Base-by-base conservation (phyloP, 2,329 filamentous ascomycete species). In the Harringtonia lauricola region DNA sequence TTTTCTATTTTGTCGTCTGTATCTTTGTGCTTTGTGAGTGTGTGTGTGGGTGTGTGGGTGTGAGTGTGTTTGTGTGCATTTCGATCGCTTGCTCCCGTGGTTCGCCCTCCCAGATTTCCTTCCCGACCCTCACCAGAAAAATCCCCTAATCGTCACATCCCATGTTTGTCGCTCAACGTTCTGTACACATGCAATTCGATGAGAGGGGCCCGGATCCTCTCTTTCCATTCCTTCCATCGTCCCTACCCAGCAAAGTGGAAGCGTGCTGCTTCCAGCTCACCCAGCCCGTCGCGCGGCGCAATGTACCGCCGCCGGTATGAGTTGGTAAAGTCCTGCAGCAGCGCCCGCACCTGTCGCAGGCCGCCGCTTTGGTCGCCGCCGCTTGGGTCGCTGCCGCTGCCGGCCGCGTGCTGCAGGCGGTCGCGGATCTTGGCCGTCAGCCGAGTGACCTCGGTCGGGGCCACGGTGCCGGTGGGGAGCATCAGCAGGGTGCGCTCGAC, bases 271-370 rank as follows among this genome's bases (percentile, higher is more conserved):
- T 95, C 88, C 46, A 96, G 67, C 57, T 87, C 76, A 4, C 90
- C 90, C 35, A 96, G 68, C 1, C 90, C 90, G 59, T 96, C 90
- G 48, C 90, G 71, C 8, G 92, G 92, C n/a, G 92, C 90, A 38
- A 98, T 86, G 57, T 98, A 95, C 49, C 94, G 76, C 57, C 94
- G 75, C 41, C 94, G 79, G 62, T 98, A 98, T 26, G 81, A 86
- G 59, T 90, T 94, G 21, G 92, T 96, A 59, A 98, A 98, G 63
- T 98, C 94, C 65, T 96, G 92, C 45, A 98, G 72, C 29, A 95
- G 71, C 22, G 77, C 81, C 31, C 90, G 76, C 43, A 95, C 87
- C 64, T 88, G 88, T 46, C 87, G 74, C 35, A 86, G 61, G 21
- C 70, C 71, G 19, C 74, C 67, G 24, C 10, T 26, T 10, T 26